Conservation (phyloP, 306 rosid genomes). For the Adenanthera pavonina region DNA sequence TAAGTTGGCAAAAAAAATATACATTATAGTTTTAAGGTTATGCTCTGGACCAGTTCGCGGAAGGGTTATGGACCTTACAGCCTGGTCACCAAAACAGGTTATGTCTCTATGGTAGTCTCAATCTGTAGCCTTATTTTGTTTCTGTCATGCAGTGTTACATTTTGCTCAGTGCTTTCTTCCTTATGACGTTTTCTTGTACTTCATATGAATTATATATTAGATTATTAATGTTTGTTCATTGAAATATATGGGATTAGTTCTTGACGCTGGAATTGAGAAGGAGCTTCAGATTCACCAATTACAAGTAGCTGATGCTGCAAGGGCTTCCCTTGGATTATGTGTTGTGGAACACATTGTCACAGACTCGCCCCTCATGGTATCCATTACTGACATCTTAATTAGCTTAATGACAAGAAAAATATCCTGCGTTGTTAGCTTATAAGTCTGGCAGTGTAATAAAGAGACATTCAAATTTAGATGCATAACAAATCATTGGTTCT, state of each 20-base stretch:
- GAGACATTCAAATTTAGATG: not conserved
- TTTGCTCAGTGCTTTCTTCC: not conserved
- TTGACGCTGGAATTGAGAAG: conserved; percentile 87
- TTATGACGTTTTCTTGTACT: conserved; percentile 34
- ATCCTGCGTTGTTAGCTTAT: conserved; percentile 19
- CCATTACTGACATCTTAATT: conserved; percentile 13
- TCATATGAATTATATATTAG: not conserved
- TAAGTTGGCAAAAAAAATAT: conserved; percentile 49
- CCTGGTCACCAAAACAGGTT: conserved; percentile 91
- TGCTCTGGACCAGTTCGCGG: conserved; percentile 92
- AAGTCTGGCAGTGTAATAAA: not conserved
- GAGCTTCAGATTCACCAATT: conserved; percentile 78
- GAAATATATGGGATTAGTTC: conserved; percentile 82
- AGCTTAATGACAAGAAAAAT: conserved; percentile 18
- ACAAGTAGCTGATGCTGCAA: conserved; percentile 88
- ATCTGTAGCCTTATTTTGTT: not conserved
- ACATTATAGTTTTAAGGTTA: conserved; percentile 86
- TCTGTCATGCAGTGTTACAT: not conserved
- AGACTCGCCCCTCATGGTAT: conserved; percentile 78
- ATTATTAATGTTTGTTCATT: conserved; percentile 21
- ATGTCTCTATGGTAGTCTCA: conserved; percentile 20
- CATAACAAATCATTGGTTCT: too few species aligned
- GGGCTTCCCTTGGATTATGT: conserved; percentile 96
- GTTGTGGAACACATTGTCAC: conserved; percentile 76
- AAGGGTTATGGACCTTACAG: conserved; percentile 79